A percentile compares a stretch with the other conserved stretches of the same genome.
These are phyloP conservation scores for Pythium apleroticum DNA, from an alignment of 352 stramenopile species.

Conservation along the genomic window DNA sequence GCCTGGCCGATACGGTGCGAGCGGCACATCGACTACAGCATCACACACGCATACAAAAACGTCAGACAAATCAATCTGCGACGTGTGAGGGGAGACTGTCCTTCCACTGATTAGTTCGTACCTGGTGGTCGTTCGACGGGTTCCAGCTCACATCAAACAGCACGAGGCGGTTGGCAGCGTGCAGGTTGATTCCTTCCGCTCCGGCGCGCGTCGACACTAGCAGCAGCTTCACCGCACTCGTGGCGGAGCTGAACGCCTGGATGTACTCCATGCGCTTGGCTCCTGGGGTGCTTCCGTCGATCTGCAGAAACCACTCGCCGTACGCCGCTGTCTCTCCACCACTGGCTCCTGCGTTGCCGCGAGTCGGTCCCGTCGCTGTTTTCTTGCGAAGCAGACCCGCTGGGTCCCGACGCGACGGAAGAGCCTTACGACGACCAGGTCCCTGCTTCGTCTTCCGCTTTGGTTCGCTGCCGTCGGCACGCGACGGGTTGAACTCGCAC, in stretches of 20 bases:
- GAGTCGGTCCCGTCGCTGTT: neutral
- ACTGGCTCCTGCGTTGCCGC: neutral
- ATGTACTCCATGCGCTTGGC: constrained; percentile 87
- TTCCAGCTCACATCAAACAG: constrained; percentile 93
- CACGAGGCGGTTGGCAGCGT: constrained; percentile 89
- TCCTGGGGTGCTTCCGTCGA: constrained; percentile 73
- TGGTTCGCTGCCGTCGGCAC: neutral
- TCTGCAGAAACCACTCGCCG: constrained; percentile 78
- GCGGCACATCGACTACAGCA: constrained; percentile 88
- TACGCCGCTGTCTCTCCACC: constrained; percentile 7
- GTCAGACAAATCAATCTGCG: constrained; percentile 10
- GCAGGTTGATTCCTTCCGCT: constrained; percentile 88
- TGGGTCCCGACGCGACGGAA: constrained; percentile 22
- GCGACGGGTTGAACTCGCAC: constrained; percentile 52
- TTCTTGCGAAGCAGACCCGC: constrained; percentile 26
- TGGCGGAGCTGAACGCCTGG: constrained; percentile 62
- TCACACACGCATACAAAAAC: neutral
- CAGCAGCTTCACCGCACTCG: constrained; percentile 63
- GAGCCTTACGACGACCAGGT: constrained; percentile 29
- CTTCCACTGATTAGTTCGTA: no score
- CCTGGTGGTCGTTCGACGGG: constrained; percentile 88
- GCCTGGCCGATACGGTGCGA: constrained; percentile 89
- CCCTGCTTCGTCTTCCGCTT: constrained; percentile 21
- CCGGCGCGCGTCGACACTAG: constrained; percentile 79
- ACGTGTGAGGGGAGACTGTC: constrained; percentile 5